These are phyloP conservation scores for Aciculosporium take DNA, from an alignment of 2,329 filamentous ascomycete species.

Conservation along the genomic window DNA sequence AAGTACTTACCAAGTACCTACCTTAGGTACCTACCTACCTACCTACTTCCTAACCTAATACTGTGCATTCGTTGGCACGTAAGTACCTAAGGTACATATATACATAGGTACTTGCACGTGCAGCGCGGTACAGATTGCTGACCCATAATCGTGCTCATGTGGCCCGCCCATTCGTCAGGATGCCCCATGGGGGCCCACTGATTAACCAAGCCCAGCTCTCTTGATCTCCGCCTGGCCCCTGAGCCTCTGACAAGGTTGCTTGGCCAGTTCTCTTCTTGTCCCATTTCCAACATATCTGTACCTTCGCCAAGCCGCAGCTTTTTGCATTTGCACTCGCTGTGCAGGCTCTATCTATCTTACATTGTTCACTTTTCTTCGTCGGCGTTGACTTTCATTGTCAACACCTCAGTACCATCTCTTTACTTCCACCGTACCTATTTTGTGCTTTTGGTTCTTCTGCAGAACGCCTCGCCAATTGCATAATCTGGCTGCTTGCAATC, in stretches of 20 bases:
- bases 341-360: neutral
- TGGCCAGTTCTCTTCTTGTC: neutral
- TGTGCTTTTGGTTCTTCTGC: neutral
- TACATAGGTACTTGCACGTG: too few relatives aligned
- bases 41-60: too few relatives aligned
- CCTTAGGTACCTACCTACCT: too few relatives aligned
- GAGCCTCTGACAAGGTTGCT: neutral
- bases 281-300: too few relatives aligned
- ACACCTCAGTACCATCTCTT: neutral
- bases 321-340: neutral
- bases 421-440: neutral
- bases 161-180: too few relatives aligned
- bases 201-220: too few relatives aligned
- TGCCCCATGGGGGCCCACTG: too few relatives aligned
- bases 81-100: too few relatives aligned
- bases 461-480: conserved; percentile 17
- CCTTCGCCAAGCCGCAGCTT: neutral
- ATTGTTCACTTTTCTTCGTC: neutral
- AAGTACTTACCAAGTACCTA: too few relatives aligned
- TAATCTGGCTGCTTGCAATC: conserved; percentile 10
- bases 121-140: too few relatives aligned
- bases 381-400: neutral
- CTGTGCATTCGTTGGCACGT: too few relatives aligned
- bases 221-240: neutral
- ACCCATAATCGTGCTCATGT: too few relatives aligned